Evolutionary conservation across 768 basidiomycete genomes (phyloP).

Genomic region (Trametes meyenii): DNA sequence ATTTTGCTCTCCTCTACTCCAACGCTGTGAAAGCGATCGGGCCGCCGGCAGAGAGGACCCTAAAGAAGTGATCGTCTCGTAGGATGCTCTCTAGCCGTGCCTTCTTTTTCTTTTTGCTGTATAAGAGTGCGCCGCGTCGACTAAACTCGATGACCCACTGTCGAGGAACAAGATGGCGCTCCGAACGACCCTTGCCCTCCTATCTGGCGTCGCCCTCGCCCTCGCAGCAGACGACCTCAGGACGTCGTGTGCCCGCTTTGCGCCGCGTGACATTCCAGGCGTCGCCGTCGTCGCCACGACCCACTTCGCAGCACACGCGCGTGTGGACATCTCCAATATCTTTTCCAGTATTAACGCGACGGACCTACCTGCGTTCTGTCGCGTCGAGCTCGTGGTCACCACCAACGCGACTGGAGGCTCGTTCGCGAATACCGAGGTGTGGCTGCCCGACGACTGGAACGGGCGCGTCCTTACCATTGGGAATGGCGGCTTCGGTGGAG

Average conservation of each 20-base stretch:
- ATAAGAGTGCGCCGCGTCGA: no score
- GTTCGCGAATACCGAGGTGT: conserved; percentile 29
- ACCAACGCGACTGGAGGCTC: conserved; percentile 29
- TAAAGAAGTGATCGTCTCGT: no score
- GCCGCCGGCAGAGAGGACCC: no score
- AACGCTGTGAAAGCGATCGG: no score
- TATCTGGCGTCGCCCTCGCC: neutral
- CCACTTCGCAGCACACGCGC: conserved; percentile 17
- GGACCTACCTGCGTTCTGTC: conserved; percentile 29
- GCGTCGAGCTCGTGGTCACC: conserved; percentile 27
- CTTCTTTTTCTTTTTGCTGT: no score
- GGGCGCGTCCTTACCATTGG: conserved; percentile 30
- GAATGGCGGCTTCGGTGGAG: conserved; percentile 31
- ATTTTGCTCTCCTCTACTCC: no score
- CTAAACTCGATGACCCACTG: no score
- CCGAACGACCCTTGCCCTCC: neutral
- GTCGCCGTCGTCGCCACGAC: conserved; percentile 8
- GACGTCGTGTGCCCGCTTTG: conserved; percentile 11
- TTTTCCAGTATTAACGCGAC: conserved; percentile 25
- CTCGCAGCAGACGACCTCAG: neutral
- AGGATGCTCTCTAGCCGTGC: no score
- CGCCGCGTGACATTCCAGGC: neutral
- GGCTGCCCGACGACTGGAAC: conserved; percentile 35
- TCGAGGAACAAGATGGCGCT: no score
- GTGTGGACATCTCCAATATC: conserved; percentile 29